These are phyloP conservation scores for Cystobasidium sp. DNA, from an alignment of 1,284 basidiomycete species.

Conservation along the genomic window DNA sequence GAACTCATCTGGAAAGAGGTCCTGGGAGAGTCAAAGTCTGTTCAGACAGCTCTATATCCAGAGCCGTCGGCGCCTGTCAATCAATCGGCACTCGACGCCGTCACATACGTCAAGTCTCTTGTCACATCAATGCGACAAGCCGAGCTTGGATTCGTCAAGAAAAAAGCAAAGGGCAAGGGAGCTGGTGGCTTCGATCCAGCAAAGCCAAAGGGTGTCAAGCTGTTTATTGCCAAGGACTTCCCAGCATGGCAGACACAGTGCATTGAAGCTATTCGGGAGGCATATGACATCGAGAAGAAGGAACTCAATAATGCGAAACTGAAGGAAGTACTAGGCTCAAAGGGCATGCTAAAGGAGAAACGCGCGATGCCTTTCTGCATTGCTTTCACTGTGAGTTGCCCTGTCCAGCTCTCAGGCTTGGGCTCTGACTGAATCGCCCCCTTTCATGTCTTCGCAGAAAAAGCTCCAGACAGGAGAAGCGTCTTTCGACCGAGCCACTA, in stretches of 20 bases:
- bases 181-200: conserved; percentile 72
- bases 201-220: conserved; percentile 79
- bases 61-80: conserved; percentile 59
- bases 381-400: conserved; percentile 69
- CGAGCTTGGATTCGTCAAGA: conserved; percentile 75
- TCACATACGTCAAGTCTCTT: conserved; percentile 79
- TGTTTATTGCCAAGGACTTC: conserved; percentile 89
- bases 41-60: conserved; percentile 84
- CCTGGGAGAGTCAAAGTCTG: conserved; percentile 72
- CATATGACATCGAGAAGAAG: conserved; percentile 67
- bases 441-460: conserved; percentile 64
- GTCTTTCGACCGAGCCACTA: conserved; percentile 80
- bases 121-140: conserved; percentile 90
- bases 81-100: conserved; percentile 67
- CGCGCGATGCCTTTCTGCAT: conserved; percentile 94
- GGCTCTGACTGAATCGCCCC: neutral
- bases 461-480: conserved; percentile 76
- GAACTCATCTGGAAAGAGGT: conserved; percentile 86
- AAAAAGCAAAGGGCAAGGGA: conserved; percentile 62
- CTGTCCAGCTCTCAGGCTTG: neutral
- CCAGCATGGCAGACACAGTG: conserved; percentile 91
- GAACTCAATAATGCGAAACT: conserved; percentile 84
- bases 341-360: conserved; percentile 94
- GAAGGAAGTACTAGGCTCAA: conserved; percentile 69
- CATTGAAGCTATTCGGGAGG: conserved; percentile 73